Percentiles rank a stretch among this genome's conserved stretches.
phyloP scores from a whole-genome alignment of 2,329 filamentous ascomycete genomes.

The Apiospora kogelbergensis region DNA sequence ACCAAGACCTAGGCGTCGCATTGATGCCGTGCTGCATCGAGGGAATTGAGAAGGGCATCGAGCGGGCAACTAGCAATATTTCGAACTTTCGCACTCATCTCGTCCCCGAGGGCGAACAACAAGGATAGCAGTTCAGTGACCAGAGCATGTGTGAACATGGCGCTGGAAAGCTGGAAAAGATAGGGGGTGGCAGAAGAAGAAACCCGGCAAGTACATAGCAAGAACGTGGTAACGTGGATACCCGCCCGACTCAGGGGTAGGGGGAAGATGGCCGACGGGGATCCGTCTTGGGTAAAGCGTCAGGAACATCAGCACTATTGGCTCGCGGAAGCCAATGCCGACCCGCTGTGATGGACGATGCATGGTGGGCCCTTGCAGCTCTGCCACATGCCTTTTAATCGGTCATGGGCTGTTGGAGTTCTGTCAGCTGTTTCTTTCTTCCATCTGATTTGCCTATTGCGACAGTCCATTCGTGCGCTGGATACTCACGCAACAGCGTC shows the following conservation, averaged over 20 bases:
- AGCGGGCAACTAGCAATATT: neutral
- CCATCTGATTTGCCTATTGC: neutral
- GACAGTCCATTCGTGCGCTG: neutral
- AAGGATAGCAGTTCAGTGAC: neutral
- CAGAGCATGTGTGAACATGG: neutral
- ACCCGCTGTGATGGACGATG: slow-evolving; percentile 29
- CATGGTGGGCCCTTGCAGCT: slow-evolving; percentile 2
- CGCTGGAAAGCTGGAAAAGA: neutral
- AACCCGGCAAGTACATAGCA: slow-evolving; percentile 2
- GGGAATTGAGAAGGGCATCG: neutral
- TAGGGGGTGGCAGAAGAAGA: neutral
- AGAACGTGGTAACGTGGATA: neutral
- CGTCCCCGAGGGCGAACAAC: neutral
- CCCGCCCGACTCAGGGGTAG: neutral
- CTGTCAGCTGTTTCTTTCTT: neutral
- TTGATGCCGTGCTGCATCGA: neutral
- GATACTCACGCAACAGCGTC: neutral
- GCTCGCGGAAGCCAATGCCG: slow-evolving; percentile 34
- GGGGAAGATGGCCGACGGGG: neutral
- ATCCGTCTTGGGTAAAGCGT: slow-evolving; percentile 29
- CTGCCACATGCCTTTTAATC: neutral
- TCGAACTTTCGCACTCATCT: neutral
- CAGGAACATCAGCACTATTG: slow-evolving; percentile 42
- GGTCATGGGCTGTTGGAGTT: neutral
- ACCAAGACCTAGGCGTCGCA: neutral